phyloP scores from a whole-genome alignment of 2,329 filamentous ascomycete genomes.

The Mollisia scopiformis region DNA sequence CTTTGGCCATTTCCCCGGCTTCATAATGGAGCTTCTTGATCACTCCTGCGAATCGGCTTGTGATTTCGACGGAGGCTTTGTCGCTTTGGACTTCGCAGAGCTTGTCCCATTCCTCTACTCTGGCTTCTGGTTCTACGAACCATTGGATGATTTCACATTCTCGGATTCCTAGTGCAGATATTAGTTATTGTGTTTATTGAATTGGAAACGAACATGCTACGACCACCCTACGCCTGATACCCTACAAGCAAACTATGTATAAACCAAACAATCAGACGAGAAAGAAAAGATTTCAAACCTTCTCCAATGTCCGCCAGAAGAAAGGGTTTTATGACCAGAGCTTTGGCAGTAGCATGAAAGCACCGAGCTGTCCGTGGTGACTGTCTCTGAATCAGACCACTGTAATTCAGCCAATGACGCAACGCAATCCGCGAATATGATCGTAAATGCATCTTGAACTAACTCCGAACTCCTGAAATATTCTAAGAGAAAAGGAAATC shows the following conservation, averaged over 20 bases:
- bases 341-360: slow-evolving; percentile 33
- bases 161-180: slow-evolving; percentile 73
- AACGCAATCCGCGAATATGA: slow-evolving; percentile 53
- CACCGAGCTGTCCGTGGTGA: slow-evolving; percentile 16
- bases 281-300: slow-evolving; percentile 50
- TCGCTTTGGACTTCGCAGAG: slow-evolving; percentile 98
- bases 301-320: slow-evolving; percentile 85
- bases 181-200: slow-evolving; percentile 13
- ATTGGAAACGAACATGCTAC: not conserved
- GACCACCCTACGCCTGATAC: too few species aligned
- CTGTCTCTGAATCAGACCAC: slow-evolving; percentile 26
- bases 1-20: slow-evolving; percentile 92
- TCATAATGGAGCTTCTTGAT: slow-evolving; percentile 97
- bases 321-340: slow-evolving; percentile 71
- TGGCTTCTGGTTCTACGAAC: slow-evolving; percentile 95
- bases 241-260: too few species aligned
- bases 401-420: slow-evolving; percentile 53
- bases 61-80: slow-evolving; percentile 91
- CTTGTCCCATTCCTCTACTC: slow-evolving; percentile 96
- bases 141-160: slow-evolving; percentile 99
- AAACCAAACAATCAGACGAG: too few species aligned
- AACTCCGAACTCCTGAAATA: slow-evolving; percentile 4
- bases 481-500: not conserved
- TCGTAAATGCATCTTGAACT: slow-evolving; percentile 60
- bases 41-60: slow-evolving; percentile 90